These are phyloP conservation scores for Ceratobasidium sp. DNA, from an alignment of 1,284 basidiomycete genomes.

Conservation along the genomic window DNA sequence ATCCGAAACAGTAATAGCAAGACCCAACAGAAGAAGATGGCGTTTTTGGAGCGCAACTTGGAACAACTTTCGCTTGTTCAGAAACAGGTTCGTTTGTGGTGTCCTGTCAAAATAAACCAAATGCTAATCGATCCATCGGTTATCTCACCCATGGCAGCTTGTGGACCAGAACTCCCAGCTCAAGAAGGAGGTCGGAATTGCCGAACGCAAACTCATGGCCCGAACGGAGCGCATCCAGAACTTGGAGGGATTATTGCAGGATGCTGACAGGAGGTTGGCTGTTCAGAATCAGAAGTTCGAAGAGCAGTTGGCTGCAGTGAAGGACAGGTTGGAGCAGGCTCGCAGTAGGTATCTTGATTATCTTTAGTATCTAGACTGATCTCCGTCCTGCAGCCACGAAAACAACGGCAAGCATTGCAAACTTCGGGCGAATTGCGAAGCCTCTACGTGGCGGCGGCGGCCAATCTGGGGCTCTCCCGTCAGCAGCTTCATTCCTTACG, in stretches of 20 bases:
- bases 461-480: slow-evolving; percentile 46
- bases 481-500: slow-evolving; percentile 49
- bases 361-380: slow-evolving; percentile 21
- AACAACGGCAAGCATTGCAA: slow-evolving; percentile 58
- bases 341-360: slow-evolving; percentile 66
- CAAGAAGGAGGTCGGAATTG: slow-evolving; percentile 97
- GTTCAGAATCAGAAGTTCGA: slow-evolving; percentile 96
- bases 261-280: slow-evolving; percentile 90
- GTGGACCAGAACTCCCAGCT: slow-evolving; percentile 98
- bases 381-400: slow-evolving; percentile 69
- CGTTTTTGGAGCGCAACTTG: slow-evolving; percentile 95
- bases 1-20: slow-evolving; percentile 97
- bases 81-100: slow-evolving; percentile 75
- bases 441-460: slow-evolving; percentile 92
- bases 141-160: slow-evolving; percentile 62
- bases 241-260: slow-evolving; percentile 89
- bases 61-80: slow-evolving; percentile 96
- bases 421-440: slow-evolving; percentile 95
- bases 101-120: slow-evolving; percentile 40
- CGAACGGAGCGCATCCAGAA: slow-evolving; percentile 98
- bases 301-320: slow-evolving; percentile 87
- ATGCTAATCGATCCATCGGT: slow-evolving; percentile 36
- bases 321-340: slow-evolving; percentile 90
- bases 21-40: slow-evolving; percentile 99
- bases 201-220: slow-evolving; percentile 94